Evolutionary conservation across 805 yeast genomes (phyloP).

Genomic region (Wickerhamiella spandovensis): DNA sequence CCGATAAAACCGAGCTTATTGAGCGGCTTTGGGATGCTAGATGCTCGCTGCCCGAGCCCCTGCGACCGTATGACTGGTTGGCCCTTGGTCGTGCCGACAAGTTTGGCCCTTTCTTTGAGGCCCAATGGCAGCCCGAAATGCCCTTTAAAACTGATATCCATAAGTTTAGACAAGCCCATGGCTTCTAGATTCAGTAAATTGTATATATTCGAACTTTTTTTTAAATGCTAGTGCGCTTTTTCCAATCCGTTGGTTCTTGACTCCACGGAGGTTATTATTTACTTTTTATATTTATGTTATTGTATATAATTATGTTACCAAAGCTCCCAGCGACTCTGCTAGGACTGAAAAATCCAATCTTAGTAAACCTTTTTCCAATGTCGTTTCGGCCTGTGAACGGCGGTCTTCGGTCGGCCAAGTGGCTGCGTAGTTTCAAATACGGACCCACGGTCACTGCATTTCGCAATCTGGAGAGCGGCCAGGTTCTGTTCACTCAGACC

Average conservation of each 20-base stretch:
- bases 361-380: constrained; percentile 1
- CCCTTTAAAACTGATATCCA: constrained; percentile 9
- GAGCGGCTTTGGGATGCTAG: constrained; percentile 11
- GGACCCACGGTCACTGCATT: constrained; percentile 78
- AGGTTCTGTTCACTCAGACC: constrained; percentile 76
- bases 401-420: constrained; percentile 40
- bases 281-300: no score
- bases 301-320: no score
- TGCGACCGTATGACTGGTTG: constrained; percentile 15
- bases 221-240: no score
- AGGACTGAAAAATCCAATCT: neutral
- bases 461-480: constrained; percentile 79
- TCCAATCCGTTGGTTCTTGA: no score
- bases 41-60: neutral
- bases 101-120: constrained; percentile 5
- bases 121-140: constrained; percentile 9
- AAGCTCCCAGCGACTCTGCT: no score
- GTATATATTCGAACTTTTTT: neutral
- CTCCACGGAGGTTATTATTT: no score
- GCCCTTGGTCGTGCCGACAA: constrained; percentile 14
- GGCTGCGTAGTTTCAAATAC: constrained; percentile 46
- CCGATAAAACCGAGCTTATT: constrained; percentile 4
- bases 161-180: constrained; percentile 2
- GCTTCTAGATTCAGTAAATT: neutral
- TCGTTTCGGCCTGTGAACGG: constrained; percentile 14